Evolutionary conservation across 345 rosid genomes (phyloP).

Genomic region (Crucihimalaya himalaica): DNA sequence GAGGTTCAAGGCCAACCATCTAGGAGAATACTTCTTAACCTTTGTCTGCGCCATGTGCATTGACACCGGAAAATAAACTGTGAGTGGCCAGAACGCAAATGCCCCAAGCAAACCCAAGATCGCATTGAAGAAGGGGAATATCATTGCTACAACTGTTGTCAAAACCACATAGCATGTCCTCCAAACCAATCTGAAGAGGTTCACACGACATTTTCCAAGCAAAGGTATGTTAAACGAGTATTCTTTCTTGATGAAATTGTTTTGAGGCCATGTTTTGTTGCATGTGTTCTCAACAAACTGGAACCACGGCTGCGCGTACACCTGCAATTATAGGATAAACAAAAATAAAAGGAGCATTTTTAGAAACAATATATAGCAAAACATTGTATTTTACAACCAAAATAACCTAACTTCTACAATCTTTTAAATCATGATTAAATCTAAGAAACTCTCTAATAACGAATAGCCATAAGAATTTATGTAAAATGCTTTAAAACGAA

Average conservation of each 20-base stretch:
- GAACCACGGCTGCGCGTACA: slow-evolving; percentile 72
- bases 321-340: slow-evolving; percentile 44
- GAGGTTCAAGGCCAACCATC: slow-evolving; percentile 70
- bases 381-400: neutral
- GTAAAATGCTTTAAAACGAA: too few relatives aligned
- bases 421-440: neutral
- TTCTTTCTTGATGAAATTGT: slow-evolving; percentile 58
- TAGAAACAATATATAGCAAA: neutral
- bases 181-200: slow-evolving; percentile 71
- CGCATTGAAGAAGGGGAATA: slow-evolving; percentile 88
- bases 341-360: neutral
- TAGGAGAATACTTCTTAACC: slow-evolving; percentile 51
- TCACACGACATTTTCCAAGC: slow-evolving; percentile 50
- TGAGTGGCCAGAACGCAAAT: slow-evolving; percentile 75
- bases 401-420: neutral
- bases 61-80: slow-evolving; percentile 83
- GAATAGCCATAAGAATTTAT: too few relatives aligned
- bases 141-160: slow-evolving; percentile 71
- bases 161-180: slow-evolving; percentile 65
- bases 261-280: slow-evolving; percentile 59
- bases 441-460: neutral
- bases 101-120: slow-evolving; percentile 84
- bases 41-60: slow-evolving; percentile 70
- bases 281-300: slow-evolving; percentile 57
- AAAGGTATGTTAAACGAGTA: slow-evolving; percentile 45